These are phyloP conservation scores for Plantago major DNA, from an alignment of 257 asterid genomes.

Conservation along the genomic window DNA sequence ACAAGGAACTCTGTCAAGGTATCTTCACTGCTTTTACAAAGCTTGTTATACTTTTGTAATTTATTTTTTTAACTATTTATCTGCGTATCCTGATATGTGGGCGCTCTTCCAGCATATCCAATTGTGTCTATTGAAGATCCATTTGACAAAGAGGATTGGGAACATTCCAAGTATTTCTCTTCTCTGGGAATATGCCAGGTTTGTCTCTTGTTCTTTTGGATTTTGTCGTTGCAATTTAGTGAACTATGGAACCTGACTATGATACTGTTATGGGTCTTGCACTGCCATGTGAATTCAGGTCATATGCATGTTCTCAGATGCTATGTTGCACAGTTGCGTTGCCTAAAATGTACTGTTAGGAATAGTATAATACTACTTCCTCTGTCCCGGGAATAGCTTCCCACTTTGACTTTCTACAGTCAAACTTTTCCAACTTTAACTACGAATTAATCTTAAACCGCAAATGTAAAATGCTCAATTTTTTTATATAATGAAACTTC, in stretches of 20 bases:
- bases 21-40: slow-evolving; percentile 19
- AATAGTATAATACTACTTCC: not conserved
- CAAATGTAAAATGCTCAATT: too few species aligned
- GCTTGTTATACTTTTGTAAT: slow-evolving; percentile 5
- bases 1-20: slow-evolving; percentile 85
- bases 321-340: not conserved
- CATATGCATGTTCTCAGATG: not conserved
- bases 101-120: slow-evolving; percentile 61
- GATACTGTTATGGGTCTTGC: slow-evolving; percentile 10
- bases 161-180: slow-evolving; percentile 66
- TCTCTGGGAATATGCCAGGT: slow-evolving; percentile 90
- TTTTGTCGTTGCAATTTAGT: slow-evolving; percentile 10
- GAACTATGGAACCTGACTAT: not conserved
- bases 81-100: slow-evolving; percentile 17
- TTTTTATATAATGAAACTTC: too few species aligned
- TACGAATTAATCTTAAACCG: too few species aligned
- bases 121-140: slow-evolving; percentile 96
- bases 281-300: not conserved
- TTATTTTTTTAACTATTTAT: slow-evolving; percentile 13
- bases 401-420: too few species aligned
- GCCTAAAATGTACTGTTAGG: not conserved
- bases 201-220: slow-evolving; percentile 25
- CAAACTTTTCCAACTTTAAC: too few species aligned
- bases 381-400: too few species aligned
- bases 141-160: slow-evolving; percentile 99